Evolutionary conservation across 2,329 filamentous ascomycete species (phyloP).

Genomic region (Fonsecaea monophora): DNA sequence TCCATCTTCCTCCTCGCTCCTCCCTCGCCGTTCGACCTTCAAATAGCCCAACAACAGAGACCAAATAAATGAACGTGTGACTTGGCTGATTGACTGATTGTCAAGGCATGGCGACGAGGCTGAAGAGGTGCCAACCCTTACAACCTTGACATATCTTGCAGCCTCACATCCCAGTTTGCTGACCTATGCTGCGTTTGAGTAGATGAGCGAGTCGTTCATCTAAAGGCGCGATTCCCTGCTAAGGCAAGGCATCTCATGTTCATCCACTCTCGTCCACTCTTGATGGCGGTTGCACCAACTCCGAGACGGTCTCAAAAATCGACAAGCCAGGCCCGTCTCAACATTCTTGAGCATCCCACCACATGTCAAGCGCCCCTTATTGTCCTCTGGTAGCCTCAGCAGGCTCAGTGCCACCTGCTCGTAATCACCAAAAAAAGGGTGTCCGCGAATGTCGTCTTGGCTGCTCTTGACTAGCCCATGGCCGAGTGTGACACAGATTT

Average conservation of each 20-base stretch:
- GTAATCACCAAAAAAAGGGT: slow-evolving; percentile 64
- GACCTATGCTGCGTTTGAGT: neutral
- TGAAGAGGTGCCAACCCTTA: neutral
- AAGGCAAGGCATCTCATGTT: slow-evolving; percentile 12
- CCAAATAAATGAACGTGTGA: neutral
- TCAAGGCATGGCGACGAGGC: neutral
- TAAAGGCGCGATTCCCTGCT: neutral
- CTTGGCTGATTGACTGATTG: neutral
- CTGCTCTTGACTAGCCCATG: slow-evolving; percentile 57
- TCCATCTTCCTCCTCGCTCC: neutral
- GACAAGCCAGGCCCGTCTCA: slow-evolving; percentile 47
- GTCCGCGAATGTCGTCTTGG: slow-evolving; percentile 55
- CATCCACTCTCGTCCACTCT: neutral
- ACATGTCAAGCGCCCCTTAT: slow-evolving; percentile 54
- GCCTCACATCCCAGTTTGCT: neutral
- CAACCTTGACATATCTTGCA: neutral
- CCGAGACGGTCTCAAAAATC: slow-evolving; percentile 28
- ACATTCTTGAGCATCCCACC: slow-evolving; percentile 52
- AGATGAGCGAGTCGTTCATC: neutral
- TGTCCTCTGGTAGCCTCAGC: slow-evolving; percentile 44
- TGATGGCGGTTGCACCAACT: neutral
- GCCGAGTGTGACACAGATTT: slow-evolving; percentile 65
- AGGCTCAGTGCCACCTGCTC: slow-evolving; percentile 52
- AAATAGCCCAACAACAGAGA: neutral
- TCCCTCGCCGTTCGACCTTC: neutral